phyloP scores from a whole-genome alignment of 805 yeast species.

The Metschnikowia kunwiensis region DNA sequence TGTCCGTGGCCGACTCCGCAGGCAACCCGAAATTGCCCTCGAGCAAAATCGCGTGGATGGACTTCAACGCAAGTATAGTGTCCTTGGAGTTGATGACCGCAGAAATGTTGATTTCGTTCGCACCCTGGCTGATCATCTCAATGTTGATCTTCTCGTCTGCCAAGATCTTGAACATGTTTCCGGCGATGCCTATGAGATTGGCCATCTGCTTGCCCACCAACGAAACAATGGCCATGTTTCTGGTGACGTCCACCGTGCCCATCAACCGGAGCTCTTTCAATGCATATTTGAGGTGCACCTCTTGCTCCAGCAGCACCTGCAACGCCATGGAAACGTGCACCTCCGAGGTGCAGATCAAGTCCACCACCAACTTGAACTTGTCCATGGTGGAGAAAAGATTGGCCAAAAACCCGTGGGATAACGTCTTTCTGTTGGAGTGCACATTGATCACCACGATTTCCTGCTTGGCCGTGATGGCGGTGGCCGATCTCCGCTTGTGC shows the following conservation, averaged over 20 bases:
- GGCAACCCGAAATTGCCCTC: slow-evolving; percentile 37
- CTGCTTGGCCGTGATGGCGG: slow-evolving; percentile 94
- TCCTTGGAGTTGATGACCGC: slow-evolving; percentile 87
- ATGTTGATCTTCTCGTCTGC: slow-evolving; percentile 91
- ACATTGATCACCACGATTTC: slow-evolving; percentile 89
- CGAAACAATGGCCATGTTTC: slow-evolving; percentile 86
- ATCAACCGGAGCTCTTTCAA: slow-evolving; percentile 71
- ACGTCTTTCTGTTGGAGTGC: slow-evolving; percentile 88
- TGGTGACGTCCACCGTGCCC: slow-evolving; percentile 87
- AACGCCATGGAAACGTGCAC: slow-evolving; percentile 98
- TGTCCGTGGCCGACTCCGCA: slow-evolving; percentile 18
- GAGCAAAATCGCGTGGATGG: slow-evolving; percentile 75
- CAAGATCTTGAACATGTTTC: slow-evolving; percentile 90
- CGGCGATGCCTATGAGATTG: slow-evolving; percentile 94
- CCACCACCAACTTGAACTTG: slow-evolving; percentile 82
- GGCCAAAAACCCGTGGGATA: slow-evolving; percentile 94
- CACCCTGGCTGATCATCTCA: slow-evolving; percentile 98
- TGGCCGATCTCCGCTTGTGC: slow-evolving; percentile 65
- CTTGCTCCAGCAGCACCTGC: slow-evolving; percentile 68
- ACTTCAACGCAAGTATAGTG: slow-evolving; percentile 78
- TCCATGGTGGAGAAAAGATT: slow-evolving; percentile 84
- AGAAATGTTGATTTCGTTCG: slow-evolving; percentile 94
- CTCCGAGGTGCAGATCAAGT: slow-evolving; percentile 93
- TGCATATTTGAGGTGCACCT: slow-evolving; percentile 63
- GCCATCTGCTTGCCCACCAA: slow-evolving; percentile 97